phyloP scores from a whole-genome alignment of 1,284 basidiomycete genomes.

The Tetrapyrgos nigripes region DNA sequence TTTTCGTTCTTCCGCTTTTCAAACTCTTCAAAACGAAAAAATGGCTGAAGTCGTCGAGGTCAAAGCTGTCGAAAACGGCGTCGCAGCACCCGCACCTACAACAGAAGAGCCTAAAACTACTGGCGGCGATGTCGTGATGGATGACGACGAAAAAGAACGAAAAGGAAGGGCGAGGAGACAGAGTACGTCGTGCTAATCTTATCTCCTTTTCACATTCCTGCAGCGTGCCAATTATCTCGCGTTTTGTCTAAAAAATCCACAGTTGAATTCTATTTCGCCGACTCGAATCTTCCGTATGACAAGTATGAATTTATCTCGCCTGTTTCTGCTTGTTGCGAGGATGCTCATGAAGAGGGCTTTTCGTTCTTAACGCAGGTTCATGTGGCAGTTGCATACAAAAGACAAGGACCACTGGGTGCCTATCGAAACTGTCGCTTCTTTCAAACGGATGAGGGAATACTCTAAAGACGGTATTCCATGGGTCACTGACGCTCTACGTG shows the following conservation, averaged over 20 bases:
- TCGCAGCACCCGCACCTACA: not conserved
- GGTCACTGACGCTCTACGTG: slow-evolving; percentile 70
- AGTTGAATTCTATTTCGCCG: slow-evolving; percentile 99
- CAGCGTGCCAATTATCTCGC: not conserved
- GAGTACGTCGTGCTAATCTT: slow-evolving; percentile 9
- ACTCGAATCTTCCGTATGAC: slow-evolving; percentile 96
- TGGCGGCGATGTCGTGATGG: slow-evolving; percentile 14
- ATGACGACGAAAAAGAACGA: slow-evolving; percentile 20
- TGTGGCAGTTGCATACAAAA: slow-evolving; percentile 88
- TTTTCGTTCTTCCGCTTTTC: not conserved
- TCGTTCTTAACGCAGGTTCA: slow-evolving; percentile 68
- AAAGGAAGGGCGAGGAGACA: slow-evolving; percentile 19
- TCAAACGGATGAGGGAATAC: slow-evolving; percentile 94
- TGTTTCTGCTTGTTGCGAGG: not conserved
- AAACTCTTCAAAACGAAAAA: not conserved
- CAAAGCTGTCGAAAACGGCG: not conserved
- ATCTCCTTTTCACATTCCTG: not conserved
- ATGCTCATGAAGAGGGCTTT: not conserved
- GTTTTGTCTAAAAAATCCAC: not conserved
- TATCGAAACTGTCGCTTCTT: slow-evolving; percentile 87
- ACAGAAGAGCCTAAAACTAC: not conserved
- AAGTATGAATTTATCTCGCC: slow-evolving; percentile 56
- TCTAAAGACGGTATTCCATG: slow-evolving; percentile 62
- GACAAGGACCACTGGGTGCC: slow-evolving; percentile 91
- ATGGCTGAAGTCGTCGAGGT: not conserved